Percentiles rank a stretch among this genome's conserved stretches.
Conservation (phyloP, 2,329 filamentous ascomycete species). For the Esteya vermicola region DNA sequence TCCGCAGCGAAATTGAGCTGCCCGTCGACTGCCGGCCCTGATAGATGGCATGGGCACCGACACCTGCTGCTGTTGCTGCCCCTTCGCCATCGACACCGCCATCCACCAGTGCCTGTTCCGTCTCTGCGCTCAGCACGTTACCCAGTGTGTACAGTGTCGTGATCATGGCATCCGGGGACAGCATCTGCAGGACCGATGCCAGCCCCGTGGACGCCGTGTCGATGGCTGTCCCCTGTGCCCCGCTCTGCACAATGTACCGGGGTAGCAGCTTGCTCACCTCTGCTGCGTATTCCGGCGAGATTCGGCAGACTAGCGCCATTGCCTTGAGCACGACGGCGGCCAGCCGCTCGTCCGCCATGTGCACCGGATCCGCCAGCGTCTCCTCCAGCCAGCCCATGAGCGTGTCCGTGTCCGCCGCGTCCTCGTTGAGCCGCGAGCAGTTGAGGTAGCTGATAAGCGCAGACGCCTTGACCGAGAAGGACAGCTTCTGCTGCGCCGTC, state of each 20-base stretch:
- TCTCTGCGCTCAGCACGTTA: slow-evolving; percentile 73
- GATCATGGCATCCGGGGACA: slow-evolving; percentile 88
- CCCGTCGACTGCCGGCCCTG: slow-evolving; percentile 45
- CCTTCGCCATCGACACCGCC: slow-evolving; percentile 32
- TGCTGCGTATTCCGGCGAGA: slow-evolving; percentile 59
- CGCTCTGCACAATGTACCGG: slow-evolving; percentile 75
- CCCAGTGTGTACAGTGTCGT: slow-evolving; percentile 94
- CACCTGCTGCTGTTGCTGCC: slow-evolving; percentile 13
- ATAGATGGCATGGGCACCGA: slow-evolving; percentile 32
- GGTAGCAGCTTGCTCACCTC: slow-evolving; percentile 67
- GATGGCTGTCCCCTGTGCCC: slow-evolving; percentile 54
- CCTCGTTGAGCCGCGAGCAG: slow-evolving; percentile 69
- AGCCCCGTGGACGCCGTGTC: slow-evolving; percentile 71
- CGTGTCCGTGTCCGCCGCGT: slow-evolving; percentile 63
- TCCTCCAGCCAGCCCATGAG: slow-evolving; percentile 79
- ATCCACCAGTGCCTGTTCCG: slow-evolving; percentile 39
- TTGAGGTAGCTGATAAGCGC: slow-evolving; percentile 75
- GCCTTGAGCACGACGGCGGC: slow-evolving; percentile 67
- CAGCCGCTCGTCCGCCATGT: slow-evolving; percentile 69
- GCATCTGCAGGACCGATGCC: slow-evolving; percentile 62
- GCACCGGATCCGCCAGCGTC: slow-evolving; percentile 59
- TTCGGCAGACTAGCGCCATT: slow-evolving; percentile 66
- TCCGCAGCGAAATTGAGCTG: slow-evolving; percentile 66
- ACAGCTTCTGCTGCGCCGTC: slow-evolving; percentile 71
- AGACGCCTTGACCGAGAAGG: slow-evolving; percentile 72